A percentile compares a stretch with the other conserved stretches of the same genome.
phyloP scores from a whole-genome alignment of 169 alveolate species.

The Plasmodium cynomolgi region DNA sequence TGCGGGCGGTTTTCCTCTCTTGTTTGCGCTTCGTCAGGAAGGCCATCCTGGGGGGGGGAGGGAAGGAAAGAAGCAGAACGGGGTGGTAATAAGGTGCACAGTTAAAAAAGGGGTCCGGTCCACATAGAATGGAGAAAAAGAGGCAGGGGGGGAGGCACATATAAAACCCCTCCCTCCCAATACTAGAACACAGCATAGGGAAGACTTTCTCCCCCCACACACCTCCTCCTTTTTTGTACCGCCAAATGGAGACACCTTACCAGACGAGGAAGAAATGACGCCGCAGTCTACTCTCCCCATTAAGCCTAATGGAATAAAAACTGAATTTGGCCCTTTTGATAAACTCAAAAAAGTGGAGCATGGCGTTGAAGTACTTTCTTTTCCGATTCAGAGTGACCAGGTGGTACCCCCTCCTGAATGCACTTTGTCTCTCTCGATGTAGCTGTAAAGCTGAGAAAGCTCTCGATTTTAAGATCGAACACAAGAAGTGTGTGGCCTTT shows the following conservation, averaged over 20 bases:
- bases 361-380: constrained; percentile 8
- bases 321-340: constrained; percentile 9
- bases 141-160: too few relatives aligned
- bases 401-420: background rate
- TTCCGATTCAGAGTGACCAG: background rate
- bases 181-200: background rate
- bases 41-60: background rate
- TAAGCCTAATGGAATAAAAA: constrained; percentile 3
- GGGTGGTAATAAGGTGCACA: background rate
- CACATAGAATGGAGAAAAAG: background rate
- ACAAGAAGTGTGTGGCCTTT: constrained; percentile 13
- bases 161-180: too few relatives aligned
- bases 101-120: background rate
- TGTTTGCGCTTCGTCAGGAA: background rate
- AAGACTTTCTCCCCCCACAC: background rate
- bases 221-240: background rate
- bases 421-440: background rate
- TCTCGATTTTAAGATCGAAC: background rate
- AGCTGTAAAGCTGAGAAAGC: background rate
- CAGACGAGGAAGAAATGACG: constrained; percentile 9
- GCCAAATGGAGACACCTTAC: background rate
- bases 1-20: constrained; percentile 3
- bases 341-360: constrained; percentile 24
- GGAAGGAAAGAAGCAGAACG: background rate
- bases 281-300: background rate